Base-by-base conservation (phyloP, 768 basidiomycete species). In the Termitomyces heimii region DNA sequence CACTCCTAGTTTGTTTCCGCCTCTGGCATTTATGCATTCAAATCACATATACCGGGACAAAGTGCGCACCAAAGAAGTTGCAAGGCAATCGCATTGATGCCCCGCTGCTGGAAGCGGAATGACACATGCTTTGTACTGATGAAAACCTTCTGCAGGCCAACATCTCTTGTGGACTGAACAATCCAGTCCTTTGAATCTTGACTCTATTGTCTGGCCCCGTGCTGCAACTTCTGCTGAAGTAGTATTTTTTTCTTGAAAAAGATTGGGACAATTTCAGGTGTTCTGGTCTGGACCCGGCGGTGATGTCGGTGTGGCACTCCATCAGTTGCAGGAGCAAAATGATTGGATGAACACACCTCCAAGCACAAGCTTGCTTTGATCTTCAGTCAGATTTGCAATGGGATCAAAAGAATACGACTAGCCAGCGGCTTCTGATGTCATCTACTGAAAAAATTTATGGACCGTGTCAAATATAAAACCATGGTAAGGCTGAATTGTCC, bases 381-480 rank as follows among this genome's bases (percentile, higher is more conserved):
- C 75, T 1, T 63, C 64, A 0, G 80, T 81, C 50, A 92, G 62
- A 63, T 81, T 81, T 8, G 77, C 81, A n/a, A 75, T 70, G 0
- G 90, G 89, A 68, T 92, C 76, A 74, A 92, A 92, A 8, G 85
- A 81, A 70, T 87, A 89, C 0, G 85, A 68, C 75, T 70, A 49
- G 16, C 28, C 26, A 18, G 8, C n/a, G 34, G 32, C 22, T 54
- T 45, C 45, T 75, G 68, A 89, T 82, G 64, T 85, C 86, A 5
- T 72, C 57, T 4, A 85, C 79, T 9, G 85, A 80, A 72, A 83
- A 86, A 71, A 94, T 71, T 92, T 86, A 37, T 90, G 75, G 1
- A 89, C 75, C 2, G 92, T 93, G 66, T 94, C 92, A 26, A 94
- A 75, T 81, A 91, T 81, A 48, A 92, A 75, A 18, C 87, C 89